These are phyloP conservation scores for Xylaria intraflava DNA, from an alignment of 495 filamentous ascomycete species.

Conservation along the genomic window DNA sequence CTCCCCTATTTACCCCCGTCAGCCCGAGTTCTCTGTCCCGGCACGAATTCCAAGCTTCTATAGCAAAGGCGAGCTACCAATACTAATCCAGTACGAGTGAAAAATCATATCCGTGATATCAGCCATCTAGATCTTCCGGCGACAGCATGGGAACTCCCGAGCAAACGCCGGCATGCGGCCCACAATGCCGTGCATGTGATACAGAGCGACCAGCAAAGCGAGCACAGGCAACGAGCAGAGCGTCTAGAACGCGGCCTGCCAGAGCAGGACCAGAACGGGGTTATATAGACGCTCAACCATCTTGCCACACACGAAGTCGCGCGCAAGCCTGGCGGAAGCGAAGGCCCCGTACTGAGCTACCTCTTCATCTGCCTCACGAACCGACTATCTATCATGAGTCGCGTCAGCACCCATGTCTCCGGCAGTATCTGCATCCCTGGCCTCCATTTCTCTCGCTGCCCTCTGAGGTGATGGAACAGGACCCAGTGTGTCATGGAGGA, in stretches of 20 bases:
- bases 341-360: constrained; percentile 15
- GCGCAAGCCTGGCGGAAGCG: constrained; percentile 13
- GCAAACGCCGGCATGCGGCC: background rate
- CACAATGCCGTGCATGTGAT: background rate
- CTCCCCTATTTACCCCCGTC: background rate
- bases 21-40: background rate
- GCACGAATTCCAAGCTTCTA: background rate
- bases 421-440: constrained; percentile 19
- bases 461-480: constrained; percentile 15
- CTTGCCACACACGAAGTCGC: constrained; percentile 14
- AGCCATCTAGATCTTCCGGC: background rate
- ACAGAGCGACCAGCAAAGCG: background rate
- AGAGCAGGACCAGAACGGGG: background rate
- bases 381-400: background rate
- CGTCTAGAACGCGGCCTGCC: background rate
- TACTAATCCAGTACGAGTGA: background rate
- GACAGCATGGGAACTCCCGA: background rate
- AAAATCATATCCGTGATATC: background rate
- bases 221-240: background rate
- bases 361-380: constrained; percentile 16
- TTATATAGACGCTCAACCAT: constrained; percentile 10
- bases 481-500: constrained; percentile 19
- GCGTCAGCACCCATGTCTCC: constrained; percentile 13
- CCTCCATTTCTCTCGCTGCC: constrained; percentile 8
- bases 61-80: background rate